Percentiles rank a stretch among this genome's conserved stretches.
Conservation (phyloP, 306 rosid species). For the Abrus precatorius region DNA sequence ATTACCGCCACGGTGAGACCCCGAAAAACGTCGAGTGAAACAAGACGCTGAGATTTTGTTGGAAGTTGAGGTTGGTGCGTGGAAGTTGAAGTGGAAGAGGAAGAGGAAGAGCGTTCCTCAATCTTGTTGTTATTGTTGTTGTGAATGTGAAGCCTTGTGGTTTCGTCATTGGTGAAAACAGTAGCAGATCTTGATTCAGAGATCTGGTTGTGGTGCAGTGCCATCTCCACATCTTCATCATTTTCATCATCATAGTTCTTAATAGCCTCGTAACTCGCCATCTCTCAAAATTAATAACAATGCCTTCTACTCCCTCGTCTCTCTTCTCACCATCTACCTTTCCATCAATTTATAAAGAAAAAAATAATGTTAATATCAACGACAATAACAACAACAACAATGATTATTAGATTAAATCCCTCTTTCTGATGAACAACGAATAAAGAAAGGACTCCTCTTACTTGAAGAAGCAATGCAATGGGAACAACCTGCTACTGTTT, state of each 20-base stretch:
- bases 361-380: background rate
- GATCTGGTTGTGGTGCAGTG: conserved; percentile 49
- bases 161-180: conserved; percentile 14
- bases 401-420: background rate
- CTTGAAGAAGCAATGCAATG: conserved; percentile 33
- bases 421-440: background rate
- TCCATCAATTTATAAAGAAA: background rate
- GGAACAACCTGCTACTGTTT: conserved; percentile 4
- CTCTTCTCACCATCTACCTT: conserved; percentile 33
- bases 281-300: background rate
- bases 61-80: conserved; percentile 25
- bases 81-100: conserved; percentile 7
- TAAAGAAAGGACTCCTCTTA: background rate
- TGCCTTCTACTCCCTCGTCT: background rate
- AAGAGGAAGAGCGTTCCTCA: conserved; percentile 26
- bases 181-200: conserved; percentile 57
- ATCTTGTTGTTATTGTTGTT: conserved; percentile 24
- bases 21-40: conserved; percentile 93
- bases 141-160: background rate
- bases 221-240: conserved; percentile 72
- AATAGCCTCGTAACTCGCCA: conserved; percentile 56
- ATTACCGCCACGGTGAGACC: conserved; percentile 95
- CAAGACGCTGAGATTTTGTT: conserved; percentile 62
- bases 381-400: background rate
- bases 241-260: conserved; percentile 52